A percentile compares a stretch with the other conserved stretches of the same genome.
Conservation (phyloP, 176 grass and related monocot genomes). For the Zoysia pacifica region DNA sequence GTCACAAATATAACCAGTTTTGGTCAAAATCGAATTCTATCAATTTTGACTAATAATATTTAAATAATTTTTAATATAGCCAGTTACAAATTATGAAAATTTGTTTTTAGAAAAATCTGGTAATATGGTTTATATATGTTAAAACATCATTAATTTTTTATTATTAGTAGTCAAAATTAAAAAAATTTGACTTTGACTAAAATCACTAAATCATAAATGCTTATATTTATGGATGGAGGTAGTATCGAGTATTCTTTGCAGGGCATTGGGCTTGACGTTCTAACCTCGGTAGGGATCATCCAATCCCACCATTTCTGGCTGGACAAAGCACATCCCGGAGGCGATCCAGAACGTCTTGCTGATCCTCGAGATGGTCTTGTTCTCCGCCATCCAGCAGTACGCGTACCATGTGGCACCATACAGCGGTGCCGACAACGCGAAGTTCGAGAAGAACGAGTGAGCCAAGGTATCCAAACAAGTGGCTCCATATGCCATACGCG, state of each 20-base stretch:
- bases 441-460: slow-evolving; percentile 88
- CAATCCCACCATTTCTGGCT: slow-evolving; percentile 91
- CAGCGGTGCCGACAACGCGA: slow-evolving; percentile 63
- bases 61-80: too few species aligned
- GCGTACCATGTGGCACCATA: slow-evolving; percentile 83
- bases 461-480: too few species aligned
- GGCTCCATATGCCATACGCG: neutral
- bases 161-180: too few species aligned
- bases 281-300: slow-evolving; percentile 68
- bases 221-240: slow-evolving; percentile 2
- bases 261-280: slow-evolving; percentile 69
- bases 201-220: too few species aligned
- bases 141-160: too few species aligned
- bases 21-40: too few species aligned
- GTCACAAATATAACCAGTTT: too few species aligned
- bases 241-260: neutral
- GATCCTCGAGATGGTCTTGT: slow-evolving; percentile 88
- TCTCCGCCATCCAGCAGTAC: slow-evolving; percentile 90
- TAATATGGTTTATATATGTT: too few species aligned
- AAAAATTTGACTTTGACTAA: too few species aligned
- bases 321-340: slow-evolving; percentile 91
- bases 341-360: slow-evolving; percentile 87
- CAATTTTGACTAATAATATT: too few species aligned
- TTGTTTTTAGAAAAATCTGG: too few species aligned
- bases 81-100: too few species aligned